These are phyloP conservation scores for Neonectria faginata DNA, from an alignment of 2,329 filamentous ascomycete genomes.

Conservation along the genomic window DNA sequence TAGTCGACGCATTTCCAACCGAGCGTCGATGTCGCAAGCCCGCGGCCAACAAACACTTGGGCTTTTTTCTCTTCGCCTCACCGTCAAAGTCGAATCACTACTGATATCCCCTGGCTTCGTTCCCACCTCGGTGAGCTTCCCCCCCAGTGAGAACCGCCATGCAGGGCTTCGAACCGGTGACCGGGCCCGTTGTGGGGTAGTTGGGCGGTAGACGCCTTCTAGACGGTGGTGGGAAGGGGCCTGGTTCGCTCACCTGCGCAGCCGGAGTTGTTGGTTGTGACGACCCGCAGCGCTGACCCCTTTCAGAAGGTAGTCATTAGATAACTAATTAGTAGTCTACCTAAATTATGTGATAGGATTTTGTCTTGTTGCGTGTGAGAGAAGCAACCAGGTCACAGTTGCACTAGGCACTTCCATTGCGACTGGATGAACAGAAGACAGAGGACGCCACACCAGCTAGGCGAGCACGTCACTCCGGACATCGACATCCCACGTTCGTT, in stretches of 20 bases:
- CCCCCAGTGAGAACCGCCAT: constrained; percentile 13
- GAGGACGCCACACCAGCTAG: background rate
- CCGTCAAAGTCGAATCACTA: constrained; percentile 1
- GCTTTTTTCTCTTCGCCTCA: background rate
- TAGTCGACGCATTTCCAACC: constrained; percentile 18
- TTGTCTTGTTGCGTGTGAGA: background rate
- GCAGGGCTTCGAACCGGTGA: constrained; percentile 30
- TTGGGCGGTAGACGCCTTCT: constrained; percentile 9
- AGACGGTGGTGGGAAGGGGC: constrained; percentile 17
- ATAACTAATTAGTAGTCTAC: too few relatives aligned
- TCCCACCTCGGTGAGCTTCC: constrained; percentile 27
- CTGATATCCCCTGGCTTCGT: constrained; percentile 12
- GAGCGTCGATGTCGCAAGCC: constrained; percentile 15
- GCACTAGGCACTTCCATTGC: background rate
- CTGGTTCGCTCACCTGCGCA: background rate
- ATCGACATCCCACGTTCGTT: constrained; percentile 40
- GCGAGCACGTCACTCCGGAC: constrained; percentile 34
- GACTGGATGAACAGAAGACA: background rate
- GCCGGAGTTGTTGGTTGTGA: constrained; percentile 5
- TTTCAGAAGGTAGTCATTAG: background rate
- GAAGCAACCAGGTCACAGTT: background rate
- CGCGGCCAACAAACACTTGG: constrained; percentile 11
- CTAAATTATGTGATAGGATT: background rate
- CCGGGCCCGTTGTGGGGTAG: constrained; percentile 24
- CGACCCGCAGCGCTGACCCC: background rate